Evolutionary conservation across 2,329 filamentous ascomycete genomes (phyloP), one percentile per base, ranked within the genome.

Genomic region (Balansia obtecta): DNA sequence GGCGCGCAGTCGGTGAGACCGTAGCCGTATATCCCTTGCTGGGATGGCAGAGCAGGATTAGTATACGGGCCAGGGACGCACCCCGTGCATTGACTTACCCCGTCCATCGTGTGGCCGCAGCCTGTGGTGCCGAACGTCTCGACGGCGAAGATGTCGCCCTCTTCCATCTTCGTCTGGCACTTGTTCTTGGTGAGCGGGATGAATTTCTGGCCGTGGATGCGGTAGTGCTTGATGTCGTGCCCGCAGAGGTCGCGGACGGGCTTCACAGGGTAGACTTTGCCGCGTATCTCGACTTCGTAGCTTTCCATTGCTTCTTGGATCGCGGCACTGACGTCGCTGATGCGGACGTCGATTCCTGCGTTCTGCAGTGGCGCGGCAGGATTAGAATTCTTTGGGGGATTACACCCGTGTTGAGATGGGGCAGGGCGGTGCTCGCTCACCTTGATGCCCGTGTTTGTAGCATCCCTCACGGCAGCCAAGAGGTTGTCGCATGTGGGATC

Each of bases 51-150:
- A 41, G 39, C 16, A 40, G 37, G 9, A 22, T 47, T n/a, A 47
- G 34, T 18, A 47, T 20, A 39, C 38, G 8, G 27, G 5, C 2
- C 16, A 16, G n/a, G n/a, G n/a, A 18, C 12, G 0, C 1, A 27
- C 1, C 1, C 1, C 41, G 56, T 0, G 13, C 10, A 1, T 16
- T 16, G 1, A 7, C 58, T 58, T 67, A 88, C 85, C 69, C 93
- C 86, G 59, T 95, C 88, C 56, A 77, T 73, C 42, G 91, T 81
- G 61, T 84, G 83, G 54, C 88, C 89, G 60, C 85, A 86, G 52
- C 89, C 90, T 12, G 89, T 95, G 61, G 82, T 90, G 37, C 89
- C 89, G 64, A 95, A 95, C 0, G 89, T 95, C 70, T 95, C 89
- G 57, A 95, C 94, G 53, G 89, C 89, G 66, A 91, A 95, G 16